Conservation (phyloP, 1,284 basidiomycete genomes). For the Sphagnurus paluster region DNA sequence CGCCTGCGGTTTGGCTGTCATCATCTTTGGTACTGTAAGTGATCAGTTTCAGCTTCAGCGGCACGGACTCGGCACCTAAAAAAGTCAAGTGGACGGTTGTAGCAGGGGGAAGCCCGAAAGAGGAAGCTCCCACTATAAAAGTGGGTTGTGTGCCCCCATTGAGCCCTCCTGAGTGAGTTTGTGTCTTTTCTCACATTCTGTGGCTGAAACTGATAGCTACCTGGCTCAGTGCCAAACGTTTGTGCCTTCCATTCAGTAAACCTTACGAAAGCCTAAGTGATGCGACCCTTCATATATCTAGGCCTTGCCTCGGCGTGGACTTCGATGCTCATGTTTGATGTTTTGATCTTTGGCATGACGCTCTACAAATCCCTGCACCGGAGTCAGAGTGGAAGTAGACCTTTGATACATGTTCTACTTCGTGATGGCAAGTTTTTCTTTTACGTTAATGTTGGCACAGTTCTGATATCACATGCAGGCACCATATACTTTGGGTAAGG, state of each 20-base stretch:
- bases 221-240: constrained; percentile 18
- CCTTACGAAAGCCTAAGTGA: no score
- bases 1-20: constrained; percentile 20
- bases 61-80: no score
- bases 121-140: constrained; percentile 8
- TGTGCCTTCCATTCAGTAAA: constrained; percentile 1
- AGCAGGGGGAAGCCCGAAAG: constrained; percentile 5
- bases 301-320: constrained; percentile 29
- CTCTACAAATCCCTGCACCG: constrained; percentile 24
- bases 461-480: constrained; percentile 17
- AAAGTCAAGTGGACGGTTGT: constrained; percentile 28
- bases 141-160: constrained; percentile 22
- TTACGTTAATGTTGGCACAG: neutral
- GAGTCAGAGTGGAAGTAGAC: constrained; percentile 12
- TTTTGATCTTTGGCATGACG: constrained; percentile 30
- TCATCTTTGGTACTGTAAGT: constrained; percentile 26
- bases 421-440: constrained; percentile 26
- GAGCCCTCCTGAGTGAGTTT: constrained; percentile 18
- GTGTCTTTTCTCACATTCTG: neutral
- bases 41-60: no score
- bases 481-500: constrained; percentile 32
- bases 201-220: constrained; percentile 4
- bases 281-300: constrained; percentile 8
- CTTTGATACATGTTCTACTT: constrained; percentile 26
- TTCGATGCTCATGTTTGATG: constrained; percentile 28